Base-by-base conservation (phyloP, 257 asterid genomes). In the Eucommia ulmoides region DNA sequence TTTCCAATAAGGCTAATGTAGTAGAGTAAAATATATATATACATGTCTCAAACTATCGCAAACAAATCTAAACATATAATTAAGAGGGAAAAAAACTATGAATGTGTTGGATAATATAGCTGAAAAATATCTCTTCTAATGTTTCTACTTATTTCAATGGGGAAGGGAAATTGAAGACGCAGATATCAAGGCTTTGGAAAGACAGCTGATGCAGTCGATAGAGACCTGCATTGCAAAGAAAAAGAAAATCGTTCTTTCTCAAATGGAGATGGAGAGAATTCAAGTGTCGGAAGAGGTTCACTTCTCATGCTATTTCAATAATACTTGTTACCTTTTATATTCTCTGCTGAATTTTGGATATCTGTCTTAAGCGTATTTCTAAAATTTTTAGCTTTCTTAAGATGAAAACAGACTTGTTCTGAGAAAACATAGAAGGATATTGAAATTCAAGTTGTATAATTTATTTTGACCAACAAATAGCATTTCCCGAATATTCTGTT, bases 161-260 rank as follows among this genome's bases (percentile, higher is more conserved):
- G 59, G 67, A 66, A 89, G 98, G 62, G 98, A 91, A 74, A 91
- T 91, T 59, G 98, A 83, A 61, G 98, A 91, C 74, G 66, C 81
- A 50, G 96, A 91, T 65, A 85, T 91, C 69, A 91, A 79, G 72
- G 80, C 79, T 26, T 68, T 86, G 57, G 99, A 91, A 65, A 81
- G 99, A 72, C 99, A 91, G 76, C 74, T 91, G 20, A 79, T 91
- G 84, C 99, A 91, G 71, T 91, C 95, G 54, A 77, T 91, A 23
- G 99, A 91, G 79, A 91, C 96, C 57, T 80, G 95, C 76, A 70
- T 74, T 63, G 66, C 81, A 49, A 91, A 86, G 95, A 91, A 91
- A 65, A 91, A 91, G 94, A 83, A 62, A 81, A 91, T 86, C 45
- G 79, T 86, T 67, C 92, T 91, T 41, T 59, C 72, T 64, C 92